phyloP scores from a whole-genome alignment of 1,284 basidiomycete genomes.

The Amylostereum chailletii region DNA sequence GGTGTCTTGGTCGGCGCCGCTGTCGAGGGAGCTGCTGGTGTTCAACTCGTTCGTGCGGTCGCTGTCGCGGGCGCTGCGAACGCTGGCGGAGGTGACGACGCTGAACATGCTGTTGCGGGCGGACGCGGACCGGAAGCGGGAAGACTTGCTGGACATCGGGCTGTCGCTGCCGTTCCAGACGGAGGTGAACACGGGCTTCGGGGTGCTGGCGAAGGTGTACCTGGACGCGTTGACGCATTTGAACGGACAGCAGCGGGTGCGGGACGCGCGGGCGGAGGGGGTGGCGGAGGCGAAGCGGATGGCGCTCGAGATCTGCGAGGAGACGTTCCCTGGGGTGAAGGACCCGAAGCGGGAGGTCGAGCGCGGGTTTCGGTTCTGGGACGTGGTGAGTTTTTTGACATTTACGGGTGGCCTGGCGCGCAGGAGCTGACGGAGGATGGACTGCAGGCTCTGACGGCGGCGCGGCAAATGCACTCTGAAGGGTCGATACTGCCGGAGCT shows the following conservation, averaged over 20 bases:
- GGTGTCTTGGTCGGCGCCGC: conserved; percentile 87
- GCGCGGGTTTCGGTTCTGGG: conserved; percentile 97
- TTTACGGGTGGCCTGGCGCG: background rate
- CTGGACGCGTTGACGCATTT: conserved; percentile 86
- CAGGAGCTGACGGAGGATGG: conserved; percentile 1
- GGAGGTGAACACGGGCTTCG: conserved; percentile 97
- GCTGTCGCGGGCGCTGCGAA: conserved; percentile 83
- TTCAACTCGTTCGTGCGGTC: conserved; percentile 97
- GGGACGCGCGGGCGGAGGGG: conserved; percentile 65
- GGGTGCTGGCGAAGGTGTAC: conserved; percentile 94
- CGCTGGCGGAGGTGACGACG: conserved; percentile 85
- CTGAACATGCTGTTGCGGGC: conserved; percentile 87
- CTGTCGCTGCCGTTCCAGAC: conserved; percentile 89
- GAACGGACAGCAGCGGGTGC: conserved; percentile 69
- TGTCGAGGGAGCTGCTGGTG: conserved; percentile 92
- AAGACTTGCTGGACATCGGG: conserved; percentile 90
- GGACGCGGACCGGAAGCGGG: conserved; percentile 79
- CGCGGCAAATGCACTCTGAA: conserved; percentile 82
- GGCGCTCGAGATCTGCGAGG: conserved; percentile 88
- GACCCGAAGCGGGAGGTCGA: conserved; percentile 82
- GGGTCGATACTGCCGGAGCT: conserved; percentile 73
- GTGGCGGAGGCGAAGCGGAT: conserved; percentile 80
- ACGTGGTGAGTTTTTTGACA: conserved; percentile 61
- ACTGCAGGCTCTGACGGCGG: conserved; percentile 74
- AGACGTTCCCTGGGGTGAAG: conserved; percentile 91